Conservation (phyloP, 2,329 filamentous ascomycete species). For the Fusarium siculi region DNA sequence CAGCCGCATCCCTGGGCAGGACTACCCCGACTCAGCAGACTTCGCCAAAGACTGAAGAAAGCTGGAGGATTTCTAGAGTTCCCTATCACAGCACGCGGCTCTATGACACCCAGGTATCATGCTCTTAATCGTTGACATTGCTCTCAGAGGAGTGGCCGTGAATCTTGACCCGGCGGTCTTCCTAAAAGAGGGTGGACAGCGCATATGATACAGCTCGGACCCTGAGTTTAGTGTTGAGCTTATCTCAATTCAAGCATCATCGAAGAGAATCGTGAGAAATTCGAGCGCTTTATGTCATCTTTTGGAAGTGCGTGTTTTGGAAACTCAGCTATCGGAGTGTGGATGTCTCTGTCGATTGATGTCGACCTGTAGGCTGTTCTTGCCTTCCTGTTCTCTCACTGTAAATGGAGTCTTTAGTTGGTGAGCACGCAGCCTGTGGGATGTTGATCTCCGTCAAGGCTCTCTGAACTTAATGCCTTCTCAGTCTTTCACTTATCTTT, state of each 20-base stretch:
- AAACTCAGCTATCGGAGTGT: rapidly evolving
- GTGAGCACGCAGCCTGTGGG: too few species aligned
- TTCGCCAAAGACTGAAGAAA: neutral
- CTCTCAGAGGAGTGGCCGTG: neutral
- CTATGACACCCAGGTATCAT: too few species aligned
- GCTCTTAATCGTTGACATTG: too few species aligned
- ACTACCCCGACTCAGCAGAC: neutral
- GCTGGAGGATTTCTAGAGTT: neutral
- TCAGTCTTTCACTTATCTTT: neutral
- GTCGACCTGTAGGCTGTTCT: neutral
- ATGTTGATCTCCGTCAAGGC: neutral
- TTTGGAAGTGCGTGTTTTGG: too few species aligned
- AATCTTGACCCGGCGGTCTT: too few species aligned
- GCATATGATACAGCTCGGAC: rapidly evolving
- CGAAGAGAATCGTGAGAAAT: neutral
- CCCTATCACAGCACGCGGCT: neutral
- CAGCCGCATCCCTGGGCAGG: neutral
- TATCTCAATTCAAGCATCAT: neutral
- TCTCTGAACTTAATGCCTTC: neutral
- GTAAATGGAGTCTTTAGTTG: too few species aligned
- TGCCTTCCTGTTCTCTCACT: neutral
- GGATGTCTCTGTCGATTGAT: neutral
- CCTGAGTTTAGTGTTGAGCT: too few species aligned
- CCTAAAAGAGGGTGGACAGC: neutral
- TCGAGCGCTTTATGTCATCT: neutral